Evolutionary conservation across 352 stramenopile species (phyloP), one percentile per base, ranked within the genome.

Genomic region (Albugo laibachii): DNA sequence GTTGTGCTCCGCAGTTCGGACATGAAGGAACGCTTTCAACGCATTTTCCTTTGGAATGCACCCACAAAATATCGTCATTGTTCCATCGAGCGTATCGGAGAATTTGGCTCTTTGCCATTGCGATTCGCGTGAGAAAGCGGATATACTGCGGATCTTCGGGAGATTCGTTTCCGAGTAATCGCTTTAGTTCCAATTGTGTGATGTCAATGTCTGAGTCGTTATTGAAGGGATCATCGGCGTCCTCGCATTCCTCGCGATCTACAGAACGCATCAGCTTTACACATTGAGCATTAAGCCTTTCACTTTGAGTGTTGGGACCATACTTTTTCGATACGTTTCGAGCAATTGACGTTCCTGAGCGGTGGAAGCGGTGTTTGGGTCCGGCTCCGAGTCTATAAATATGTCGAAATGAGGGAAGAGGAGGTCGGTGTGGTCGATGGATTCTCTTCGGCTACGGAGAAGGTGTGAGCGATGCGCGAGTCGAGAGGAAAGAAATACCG

Each of bases 41-140:
- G 52, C 57, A 6, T 69, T 37, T 5, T 42, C 69, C 57, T 27
- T 73, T 48, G 13, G 72, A 81, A 45, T 89, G 72, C 18, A 96
- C 71, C 87, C 87, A 97, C 8, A 96, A 63, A 45, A 86, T 73
- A 19, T 66, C 68, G 11, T 75, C 52, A 11, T 83, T 58, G 37
- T 91, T 60, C 89, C 89, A 97, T 15, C 86, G 82, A 35, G 66
- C 72, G 57, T 97, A 97, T 13, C 79, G 79, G 42, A 92, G 59
- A 35, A 89, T 74, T 44, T 92, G 79, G 49, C 86, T 69, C 38
- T 85, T 89, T 4, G 74, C 76, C 5, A 89, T 45, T 42, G 70
- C 69, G n/a, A 92, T 62, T 21, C 79, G 74, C 15, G 72, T 86
- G 19, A 89, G 70, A 55, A 92, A 89, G 20, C 61, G 62, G 36